These are phyloP conservation scores for Themeda triandra DNA, from an alignment of 176 grass and related monocot genomes.

Conservation along the genomic window DNA sequence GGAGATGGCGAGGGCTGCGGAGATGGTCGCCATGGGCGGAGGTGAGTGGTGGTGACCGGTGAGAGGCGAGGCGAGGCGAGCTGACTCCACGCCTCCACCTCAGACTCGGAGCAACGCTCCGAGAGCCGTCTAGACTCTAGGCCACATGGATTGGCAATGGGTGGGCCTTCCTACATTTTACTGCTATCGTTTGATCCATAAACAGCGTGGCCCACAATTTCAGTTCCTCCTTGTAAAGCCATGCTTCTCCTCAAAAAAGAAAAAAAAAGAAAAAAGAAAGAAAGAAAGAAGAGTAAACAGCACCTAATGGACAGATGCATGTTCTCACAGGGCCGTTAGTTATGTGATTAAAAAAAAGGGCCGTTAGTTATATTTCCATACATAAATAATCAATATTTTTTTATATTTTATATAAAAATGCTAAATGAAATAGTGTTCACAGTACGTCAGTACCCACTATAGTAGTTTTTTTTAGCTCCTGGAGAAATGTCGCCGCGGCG, in stretches of 20 bases:
- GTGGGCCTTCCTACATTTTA: not conserved
- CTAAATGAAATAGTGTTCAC: too few species aligned
- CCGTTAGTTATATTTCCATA: too few species aligned
- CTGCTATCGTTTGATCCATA: not conserved
- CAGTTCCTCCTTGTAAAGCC: too few species aligned
- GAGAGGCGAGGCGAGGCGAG: not conserved
- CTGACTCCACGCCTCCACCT: slow-evolving; percentile 14
- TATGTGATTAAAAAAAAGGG: too few species aligned
- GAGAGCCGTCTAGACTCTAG: not conserved
- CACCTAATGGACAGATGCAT: too few species aligned
- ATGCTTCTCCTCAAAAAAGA: too few species aligned
- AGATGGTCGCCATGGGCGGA: slow-evolving; percentile 54
- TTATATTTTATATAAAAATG: too few species aligned
- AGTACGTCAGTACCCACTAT: too few species aligned
- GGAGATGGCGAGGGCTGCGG: slow-evolving; percentile 38
- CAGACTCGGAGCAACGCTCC: not conserved
- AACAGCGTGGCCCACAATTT: not conserved
- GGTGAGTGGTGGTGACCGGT: slow-evolving; percentile 28
- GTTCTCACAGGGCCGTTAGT: too few species aligned
- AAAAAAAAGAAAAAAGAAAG: too few species aligned
- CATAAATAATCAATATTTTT: too few species aligned
- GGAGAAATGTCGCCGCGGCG: not conserved
- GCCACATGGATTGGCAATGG: not conserved
- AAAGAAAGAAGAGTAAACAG: too few species aligned
- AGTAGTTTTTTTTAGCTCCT: not conserved